A percentile compares a stretch with the other conserved stretches of the same genome.
phyloP scores from a whole-genome alignment of 768 basidiomycete species.

The Lactifluus hygrophoroides region DNA sequence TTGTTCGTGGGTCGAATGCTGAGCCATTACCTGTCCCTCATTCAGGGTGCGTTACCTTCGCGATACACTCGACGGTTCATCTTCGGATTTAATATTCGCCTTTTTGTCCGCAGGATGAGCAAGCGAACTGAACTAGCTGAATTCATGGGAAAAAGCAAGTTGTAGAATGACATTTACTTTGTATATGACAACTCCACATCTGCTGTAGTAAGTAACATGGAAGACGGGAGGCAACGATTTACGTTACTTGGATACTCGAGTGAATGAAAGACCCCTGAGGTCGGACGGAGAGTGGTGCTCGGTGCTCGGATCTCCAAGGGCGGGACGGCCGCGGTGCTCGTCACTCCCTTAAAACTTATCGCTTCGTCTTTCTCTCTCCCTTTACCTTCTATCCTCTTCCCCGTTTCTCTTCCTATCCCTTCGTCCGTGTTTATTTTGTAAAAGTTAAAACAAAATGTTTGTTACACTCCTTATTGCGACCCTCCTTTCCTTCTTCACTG shows the following conservation, averaged over 20 bases:
- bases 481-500: slow-evolving; percentile 52
- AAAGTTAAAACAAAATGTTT: slow-evolving; percentile 52
- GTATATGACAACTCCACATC: not conserved
- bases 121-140: slow-evolving; percentile 59
- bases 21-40: slow-evolving; percentile 58
- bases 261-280: too few species aligned
- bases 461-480: slow-evolving; percentile 68
- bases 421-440: not conserved
- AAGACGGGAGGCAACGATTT: too few species aligned
- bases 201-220: too few species aligned
- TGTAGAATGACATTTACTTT: slow-evolving; percentile 22
- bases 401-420: slow-evolving; percentile 21
- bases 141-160: slow-evolving; percentile 50
- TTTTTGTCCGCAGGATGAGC: slow-evolving; percentile 38
- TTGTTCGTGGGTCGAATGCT: slow-evolving; percentile 45
- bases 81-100: not conserved
- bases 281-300: too few species aligned
- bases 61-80: not conserved
- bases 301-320: too few species aligned
- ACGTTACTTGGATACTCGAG: too few species aligned
- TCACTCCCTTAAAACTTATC: too few species aligned
- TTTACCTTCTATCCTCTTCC: slow-evolving; percentile 20
- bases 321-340: too few species aligned
- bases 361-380: not conserved
- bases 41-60: slow-evolving; percentile 54